Percentiles rank a stretch among this genome's conserved stretches.
phyloP scores from a whole-genome alignment of 1,284 basidiomycete genomes.

The Naganishia sp. region DNA sequence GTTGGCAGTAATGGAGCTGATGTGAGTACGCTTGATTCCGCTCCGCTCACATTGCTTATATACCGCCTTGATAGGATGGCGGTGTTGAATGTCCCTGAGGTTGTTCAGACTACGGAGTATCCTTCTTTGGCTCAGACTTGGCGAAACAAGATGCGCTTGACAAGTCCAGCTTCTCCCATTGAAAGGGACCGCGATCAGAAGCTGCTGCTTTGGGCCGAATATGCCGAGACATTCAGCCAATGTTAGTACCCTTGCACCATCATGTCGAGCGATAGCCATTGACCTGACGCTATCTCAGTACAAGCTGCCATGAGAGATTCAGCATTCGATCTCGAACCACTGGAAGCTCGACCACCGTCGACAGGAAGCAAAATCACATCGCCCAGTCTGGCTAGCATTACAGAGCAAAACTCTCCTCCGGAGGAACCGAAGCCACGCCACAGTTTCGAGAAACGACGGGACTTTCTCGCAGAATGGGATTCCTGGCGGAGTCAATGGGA shows the following conservation, averaged over 20 bases:
- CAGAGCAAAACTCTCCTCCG: background rate
- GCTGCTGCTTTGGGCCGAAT: constrained; percentile 53
- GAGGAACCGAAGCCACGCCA: background rate
- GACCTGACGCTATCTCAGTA: background rate
- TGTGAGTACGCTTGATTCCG: constrained; percentile 38
- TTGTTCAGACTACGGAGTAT: constrained; percentile 40
- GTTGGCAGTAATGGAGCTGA: constrained; percentile 49
- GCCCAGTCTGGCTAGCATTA: constrained; percentile 12
- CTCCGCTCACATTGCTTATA: constrained; percentile 3
- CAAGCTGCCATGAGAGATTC: constrained; percentile 27
- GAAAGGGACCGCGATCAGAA: constrained; percentile 50
- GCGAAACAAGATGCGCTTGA: constrained; percentile 43
- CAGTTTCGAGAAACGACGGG: constrained; percentile 19
- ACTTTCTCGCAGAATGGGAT: constrained; percentile 40
- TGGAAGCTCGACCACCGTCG: constrained; percentile 1
- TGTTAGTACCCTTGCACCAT: constrained; percentile 35
- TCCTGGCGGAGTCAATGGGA: constrained; percentile 45
- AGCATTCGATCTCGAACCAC: constrained; percentile 5
- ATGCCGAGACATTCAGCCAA: constrained; percentile 48
- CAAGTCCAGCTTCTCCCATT: constrained; percentile 39
- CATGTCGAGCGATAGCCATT: background rate
- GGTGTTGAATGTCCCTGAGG: constrained; percentile 42
- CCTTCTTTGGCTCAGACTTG: constrained; percentile 43
- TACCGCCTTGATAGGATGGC: constrained; percentile 2
- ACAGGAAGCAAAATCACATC: constrained; percentile 13